phyloP scores from a whole-genome alignment of 768 basidiomycete species.

The Symmetrospora coprosmae region DNA sequence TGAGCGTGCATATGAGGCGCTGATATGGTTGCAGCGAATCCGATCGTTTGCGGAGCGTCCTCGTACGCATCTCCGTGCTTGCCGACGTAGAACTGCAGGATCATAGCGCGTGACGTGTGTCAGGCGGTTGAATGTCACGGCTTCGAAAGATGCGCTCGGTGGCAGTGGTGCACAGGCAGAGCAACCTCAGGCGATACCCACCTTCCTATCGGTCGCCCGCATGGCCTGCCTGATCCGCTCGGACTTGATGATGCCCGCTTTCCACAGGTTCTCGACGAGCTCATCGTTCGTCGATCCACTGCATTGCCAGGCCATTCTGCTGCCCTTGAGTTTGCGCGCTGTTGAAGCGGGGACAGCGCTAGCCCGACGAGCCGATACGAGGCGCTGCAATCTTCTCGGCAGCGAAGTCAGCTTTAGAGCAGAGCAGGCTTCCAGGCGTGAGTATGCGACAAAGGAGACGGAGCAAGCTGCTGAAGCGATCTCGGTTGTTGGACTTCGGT shows the following conservation, averaged over 20 bases:
- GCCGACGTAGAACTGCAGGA: neutral
- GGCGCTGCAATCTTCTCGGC: neutral
- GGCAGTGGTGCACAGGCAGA: neutral
- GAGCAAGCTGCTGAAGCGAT: too few species aligned
- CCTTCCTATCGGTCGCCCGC: slow-evolving; percentile 18
- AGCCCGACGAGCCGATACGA: neutral
- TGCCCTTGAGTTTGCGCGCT: too few species aligned
- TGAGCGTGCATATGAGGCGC: slow-evolving; percentile 97
- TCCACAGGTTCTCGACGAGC: slow-evolving; percentile 15
- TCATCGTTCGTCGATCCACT: slow-evolving; percentile 2
- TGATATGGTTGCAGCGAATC: slow-evolving; percentile 74
- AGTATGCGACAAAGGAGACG: too few species aligned
- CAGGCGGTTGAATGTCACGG: too few species aligned
- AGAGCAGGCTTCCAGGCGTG: too few species aligned
- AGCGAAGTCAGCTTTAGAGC: too few species aligned
- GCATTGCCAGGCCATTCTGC: slow-evolving; percentile 13
- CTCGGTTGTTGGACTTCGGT: too few species aligned
- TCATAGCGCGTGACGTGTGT: too few species aligned
- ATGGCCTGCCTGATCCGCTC: slow-evolving; percentile 1
- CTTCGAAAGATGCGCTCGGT: neutral
- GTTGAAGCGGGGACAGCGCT: too few species aligned
- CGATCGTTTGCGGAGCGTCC: slow-evolving; percentile 58
- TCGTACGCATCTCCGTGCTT: slow-evolving; percentile 47
- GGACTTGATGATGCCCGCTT: slow-evolving; percentile 19
- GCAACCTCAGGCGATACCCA: neutral